Percentiles rank a stretch among this genome's conserved stretches.
Evolutionary conservation across 257 asterid species (phyloP).

Genomic region (Penstemon davidsonii): DNA sequence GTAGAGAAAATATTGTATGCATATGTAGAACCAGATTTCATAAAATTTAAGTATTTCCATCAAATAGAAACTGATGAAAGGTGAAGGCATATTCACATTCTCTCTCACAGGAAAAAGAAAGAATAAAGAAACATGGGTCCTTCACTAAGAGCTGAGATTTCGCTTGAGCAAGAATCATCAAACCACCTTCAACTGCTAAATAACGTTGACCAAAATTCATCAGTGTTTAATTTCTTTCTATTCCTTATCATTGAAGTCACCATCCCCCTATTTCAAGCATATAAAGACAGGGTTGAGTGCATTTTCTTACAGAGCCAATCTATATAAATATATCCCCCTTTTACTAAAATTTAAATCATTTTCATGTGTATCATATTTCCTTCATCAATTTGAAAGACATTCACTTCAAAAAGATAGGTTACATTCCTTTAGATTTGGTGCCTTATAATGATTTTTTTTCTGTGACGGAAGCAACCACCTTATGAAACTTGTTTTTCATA

Average conservation of each 20-base stretch:
- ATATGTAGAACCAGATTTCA: not conserved
- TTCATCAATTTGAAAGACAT: conserved; percentile 5
- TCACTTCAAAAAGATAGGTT: no score
- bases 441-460: no score
- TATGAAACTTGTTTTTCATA: no score
- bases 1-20: not conserved
- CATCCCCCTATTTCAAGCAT: not conserved
- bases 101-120: no score
- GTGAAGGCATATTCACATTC: no score
- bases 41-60: no score
- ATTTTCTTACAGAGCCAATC: conserved; percentile 8
- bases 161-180: conserved; percentile 18
- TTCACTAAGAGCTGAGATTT: no score
- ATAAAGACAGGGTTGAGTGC: not conserved
- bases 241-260: not conserved
- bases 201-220: conserved; percentile 9
- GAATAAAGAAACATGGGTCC: no score
- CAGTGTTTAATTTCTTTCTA: conserved; percentile 7
- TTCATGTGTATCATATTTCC: conserved; percentile 1
- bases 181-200: conserved; percentile 12
- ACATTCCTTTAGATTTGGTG: no score
- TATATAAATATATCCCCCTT: not conserved
- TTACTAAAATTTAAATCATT: no score
- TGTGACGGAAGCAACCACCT: no score
- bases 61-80: no score